Percentiles rank a stretch among this genome's conserved stretches.
Evolutionary conservation across 371 early-diverging fungal genomes (phyloP).

Genomic region (Chytridium lagenaria): DNA sequence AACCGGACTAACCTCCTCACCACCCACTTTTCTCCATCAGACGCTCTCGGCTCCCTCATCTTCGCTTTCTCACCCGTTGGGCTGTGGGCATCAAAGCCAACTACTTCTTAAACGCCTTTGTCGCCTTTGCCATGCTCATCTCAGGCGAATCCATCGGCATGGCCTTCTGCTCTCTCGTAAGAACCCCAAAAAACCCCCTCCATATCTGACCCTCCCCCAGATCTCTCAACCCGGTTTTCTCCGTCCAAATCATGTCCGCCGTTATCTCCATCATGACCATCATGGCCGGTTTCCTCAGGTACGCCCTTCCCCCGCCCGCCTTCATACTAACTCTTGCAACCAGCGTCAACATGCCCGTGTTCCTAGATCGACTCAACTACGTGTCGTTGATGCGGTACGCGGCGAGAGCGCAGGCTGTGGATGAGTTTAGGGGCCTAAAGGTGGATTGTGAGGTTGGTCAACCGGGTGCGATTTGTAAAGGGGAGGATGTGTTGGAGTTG

Average conservation of each 20-base stretch:
- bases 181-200: slow-evolving; percentile 6
- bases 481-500: slow-evolving; percentile 40
- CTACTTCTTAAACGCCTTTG: slow-evolving; percentile 30
- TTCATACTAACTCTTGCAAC: too few species aligned
- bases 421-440: slow-evolving; percentile 23
- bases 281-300: slow-evolving; percentile 31
- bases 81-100: slow-evolving; percentile 30
- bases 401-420: slow-evolving; percentile 38
- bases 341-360: slow-evolving; percentile 31
- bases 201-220: neutral
- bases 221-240: slow-evolving; percentile 25
- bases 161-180: slow-evolving; percentile 48
- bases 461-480: slow-evolving; percentile 35
- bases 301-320: too few species aligned
- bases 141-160: slow-evolving; percentile 51
- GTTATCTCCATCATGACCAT: too few species aligned
- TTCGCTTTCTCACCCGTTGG: slow-evolving; percentile 29
- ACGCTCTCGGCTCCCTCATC: slow-evolving; percentile 18
- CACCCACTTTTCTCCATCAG: slow-evolving; percentile 21
- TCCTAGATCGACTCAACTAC: slow-evolving; percentile 47
- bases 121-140: slow-evolving; percentile 27
- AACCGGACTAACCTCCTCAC: too few species aligned
- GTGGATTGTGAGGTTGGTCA: slow-evolving; percentile 15
- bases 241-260: slow-evolving; percentile 46
- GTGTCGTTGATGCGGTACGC: slow-evolving; percentile 41